Conservation (phyloP, 2,329 filamentous ascomycete genomes). For the Scytalidium sp. region DNA sequence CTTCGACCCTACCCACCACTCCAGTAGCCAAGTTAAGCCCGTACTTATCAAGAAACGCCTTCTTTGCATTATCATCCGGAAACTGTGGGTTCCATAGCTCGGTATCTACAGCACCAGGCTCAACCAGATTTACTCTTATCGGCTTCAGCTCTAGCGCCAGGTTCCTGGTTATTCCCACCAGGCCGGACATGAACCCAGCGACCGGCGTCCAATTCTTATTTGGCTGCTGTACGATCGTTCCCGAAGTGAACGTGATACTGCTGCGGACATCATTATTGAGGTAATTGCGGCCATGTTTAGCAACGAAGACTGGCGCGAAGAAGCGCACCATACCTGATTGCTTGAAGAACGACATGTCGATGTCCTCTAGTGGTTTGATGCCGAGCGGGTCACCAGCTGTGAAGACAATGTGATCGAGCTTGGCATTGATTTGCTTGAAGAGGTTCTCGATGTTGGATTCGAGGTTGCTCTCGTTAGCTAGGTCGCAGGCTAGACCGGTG, state of each 20-base stretch:
- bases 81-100: not conserved
- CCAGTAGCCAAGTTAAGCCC: not conserved
- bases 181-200: not conserved
- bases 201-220: not conserved
- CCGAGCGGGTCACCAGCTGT: not conserved
- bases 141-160: constrained; percentile 1
- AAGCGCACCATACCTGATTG: not conserved
- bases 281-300: not conserved
- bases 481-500: not conserved
- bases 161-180: not conserved
- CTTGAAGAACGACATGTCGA: not conserved
- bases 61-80: not conserved
- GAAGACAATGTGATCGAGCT: not conserved
- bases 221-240: not conserved
- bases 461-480: not conserved
- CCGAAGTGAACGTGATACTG: not conserved
- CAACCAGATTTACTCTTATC: not conserved
- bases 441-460: not conserved
- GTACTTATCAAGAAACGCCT: not conserved
- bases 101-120: not conserved
- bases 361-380: not conserved
- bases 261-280: not conserved
- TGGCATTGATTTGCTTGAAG: no score
- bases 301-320: not conserved
- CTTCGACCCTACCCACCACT: not conserved